Conservation (phyloP, 495 filamentous ascomycete genomes). For the Cercophora scortea region DNA sequence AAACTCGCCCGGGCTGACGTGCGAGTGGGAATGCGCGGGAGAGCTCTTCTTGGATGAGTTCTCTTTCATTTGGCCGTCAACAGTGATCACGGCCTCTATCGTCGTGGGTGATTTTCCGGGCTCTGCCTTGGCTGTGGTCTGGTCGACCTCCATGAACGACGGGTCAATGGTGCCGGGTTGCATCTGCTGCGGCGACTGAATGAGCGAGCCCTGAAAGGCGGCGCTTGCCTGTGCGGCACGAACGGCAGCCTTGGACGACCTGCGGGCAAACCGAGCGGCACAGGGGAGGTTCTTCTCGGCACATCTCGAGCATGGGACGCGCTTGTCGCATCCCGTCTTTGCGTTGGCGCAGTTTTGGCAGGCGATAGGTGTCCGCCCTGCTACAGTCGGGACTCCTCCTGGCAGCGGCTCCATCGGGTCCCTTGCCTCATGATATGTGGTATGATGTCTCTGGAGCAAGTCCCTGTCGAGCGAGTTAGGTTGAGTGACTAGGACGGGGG, state of each 20-base stretch:
- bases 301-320: conserved; percentile 53
- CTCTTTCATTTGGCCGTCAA: conserved; percentile 17
- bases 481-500: neutral
- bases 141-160: conserved; percentile 33
- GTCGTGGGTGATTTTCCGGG: conserved; percentile 14
- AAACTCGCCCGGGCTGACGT: conserved; percentile 22
- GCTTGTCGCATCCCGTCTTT: conserved; percentile 63
- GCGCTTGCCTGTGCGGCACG: conserved; percentile 28
- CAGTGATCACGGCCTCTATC: conserved; percentile 17
- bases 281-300: conserved; percentile 49
- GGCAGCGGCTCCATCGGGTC: conserved; percentile 33
- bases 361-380: conserved; percentile 43
- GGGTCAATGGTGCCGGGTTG: conserved; percentile 19
- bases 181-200: conserved; percentile 14
- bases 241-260: conserved; percentile 43
- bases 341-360: conserved; percentile 53
- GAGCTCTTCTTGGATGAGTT: conserved; percentile 21
- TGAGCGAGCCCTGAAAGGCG: conserved; percentile 8
- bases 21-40: conserved; percentile 23
- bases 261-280: conserved; percentile 46
- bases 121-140: conserved; percentile 14
- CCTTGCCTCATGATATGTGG: conserved; percentile 39
- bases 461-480: conserved; percentile 37
- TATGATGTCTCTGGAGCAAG: conserved; percentile 50
- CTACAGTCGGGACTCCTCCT: conserved; percentile 26